Conservation (phyloP, 805 yeast species). For the Lachancea fermentati region DNA sequence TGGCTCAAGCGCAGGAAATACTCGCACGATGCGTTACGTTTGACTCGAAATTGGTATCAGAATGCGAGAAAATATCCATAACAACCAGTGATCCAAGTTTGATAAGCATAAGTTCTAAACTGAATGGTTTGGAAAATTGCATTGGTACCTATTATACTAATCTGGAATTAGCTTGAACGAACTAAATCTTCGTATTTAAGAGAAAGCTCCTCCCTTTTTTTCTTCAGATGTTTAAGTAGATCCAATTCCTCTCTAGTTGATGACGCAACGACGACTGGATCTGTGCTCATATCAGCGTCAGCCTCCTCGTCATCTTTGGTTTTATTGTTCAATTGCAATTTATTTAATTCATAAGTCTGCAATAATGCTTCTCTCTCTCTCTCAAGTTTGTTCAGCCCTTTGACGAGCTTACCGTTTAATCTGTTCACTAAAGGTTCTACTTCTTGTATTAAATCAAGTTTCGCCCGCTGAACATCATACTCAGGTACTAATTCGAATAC, state of each 20-base stretch:
- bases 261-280: slow-evolving; percentile 29
- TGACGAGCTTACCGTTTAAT: slow-evolving; percentile 23
- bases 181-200: slow-evolving; percentile 9
- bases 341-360: slow-evolving; percentile 27
- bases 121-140: slow-evolving; percentile 49
- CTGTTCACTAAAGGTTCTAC: slow-evolving; percentile 29
- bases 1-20: slow-evolving; percentile 43
- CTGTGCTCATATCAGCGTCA: slow-evolving; percentile 18
- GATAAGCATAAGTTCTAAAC: slow-evolving; percentile 55
- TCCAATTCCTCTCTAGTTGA: slow-evolving; percentile 30
- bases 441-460: slow-evolving; percentile 28
- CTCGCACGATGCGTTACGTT: slow-evolving; percentile 61
- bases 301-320: slow-evolving; percentile 3
- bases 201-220: slow-evolving; percentile 18
- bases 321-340: slow-evolving; percentile 20
- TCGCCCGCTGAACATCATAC: slow-evolving; percentile 31
- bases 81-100: slow-evolving; percentile 64
- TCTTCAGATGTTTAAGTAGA: slow-evolving; percentile 22
- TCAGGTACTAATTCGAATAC: slow-evolving; percentile 30
- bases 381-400: slow-evolving; percentile 21
- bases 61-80: slow-evolving; percentile 52
- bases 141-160: slow-evolving; percentile 22
- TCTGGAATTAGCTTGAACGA: slow-evolving; percentile 9
- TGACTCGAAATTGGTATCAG: slow-evolving; percentile 53
- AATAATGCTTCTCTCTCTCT: slow-evolving; percentile 27